Evolutionary conservation across 345 rosid species (phyloP).

Genomic region (Citrus reticulata): DNA sequence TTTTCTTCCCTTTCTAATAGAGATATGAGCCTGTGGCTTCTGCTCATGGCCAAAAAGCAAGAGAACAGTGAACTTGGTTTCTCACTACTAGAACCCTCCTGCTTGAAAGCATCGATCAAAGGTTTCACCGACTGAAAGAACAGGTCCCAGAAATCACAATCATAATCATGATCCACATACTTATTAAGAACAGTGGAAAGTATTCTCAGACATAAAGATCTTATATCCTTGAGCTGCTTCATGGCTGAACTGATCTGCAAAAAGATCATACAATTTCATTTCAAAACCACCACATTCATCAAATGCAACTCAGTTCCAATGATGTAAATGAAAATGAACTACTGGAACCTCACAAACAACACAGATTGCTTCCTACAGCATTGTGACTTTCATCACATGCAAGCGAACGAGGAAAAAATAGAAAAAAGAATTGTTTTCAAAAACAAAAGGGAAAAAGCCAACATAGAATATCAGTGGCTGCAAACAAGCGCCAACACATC

Average conservation of each 20-base stretch:
- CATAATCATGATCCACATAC: constrained; percentile 77
- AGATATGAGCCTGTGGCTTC: constrained; percentile 54
- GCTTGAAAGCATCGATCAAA: constrained; percentile 70
- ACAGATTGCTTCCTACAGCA: not conserved
- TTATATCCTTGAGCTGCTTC: constrained; percentile 70
- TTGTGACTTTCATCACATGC: not conserved
- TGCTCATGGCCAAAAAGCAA: constrained; percentile 93
- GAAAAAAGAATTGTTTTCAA: not conserved
- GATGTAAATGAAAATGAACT: not conserved
- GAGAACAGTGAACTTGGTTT: constrained; percentile 88
- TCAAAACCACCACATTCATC: not conserved
- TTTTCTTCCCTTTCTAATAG: constrained; percentile 58
- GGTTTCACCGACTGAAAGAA: constrained; percentile 73
- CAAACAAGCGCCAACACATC: not conserved
- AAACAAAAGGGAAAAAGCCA: not conserved
- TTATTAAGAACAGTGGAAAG: constrained; percentile 65
- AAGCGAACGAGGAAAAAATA: not conserved
- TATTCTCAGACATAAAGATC: constrained; percentile 79
- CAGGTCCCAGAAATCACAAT: constrained; percentile 74
- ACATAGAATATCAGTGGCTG: not conserved
- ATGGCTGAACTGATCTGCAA: constrained; percentile 47
- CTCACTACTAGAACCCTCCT: constrained; percentile 91
- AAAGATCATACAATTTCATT: constrained; percentile 14
- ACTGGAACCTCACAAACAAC: not conserved
- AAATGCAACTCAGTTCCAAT: not conserved